Percentiles rank a stretch among this genome's conserved stretches.
phyloP scores from a whole-genome alignment of 345 rosid species.

The Salix arbutifolia region DNA sequence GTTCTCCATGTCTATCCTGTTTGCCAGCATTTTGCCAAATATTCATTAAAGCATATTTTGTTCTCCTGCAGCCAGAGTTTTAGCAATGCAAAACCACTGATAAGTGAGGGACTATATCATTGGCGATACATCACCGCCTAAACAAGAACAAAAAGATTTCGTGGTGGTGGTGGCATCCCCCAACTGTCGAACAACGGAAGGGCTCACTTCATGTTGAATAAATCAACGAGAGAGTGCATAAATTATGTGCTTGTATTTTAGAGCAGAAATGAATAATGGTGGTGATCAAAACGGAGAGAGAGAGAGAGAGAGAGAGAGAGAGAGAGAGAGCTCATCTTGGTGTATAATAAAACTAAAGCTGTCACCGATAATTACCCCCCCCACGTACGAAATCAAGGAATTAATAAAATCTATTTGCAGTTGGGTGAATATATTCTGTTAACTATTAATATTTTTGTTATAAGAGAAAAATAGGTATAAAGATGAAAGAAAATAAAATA shows the following conservation, averaged over 20 bases:
- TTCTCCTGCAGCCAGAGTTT: slow-evolving; percentile 11
- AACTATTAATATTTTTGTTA: no score
- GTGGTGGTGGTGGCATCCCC: neutral
- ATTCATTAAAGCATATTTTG: no score
- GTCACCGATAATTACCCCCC: neutral
- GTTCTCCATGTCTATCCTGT: neutral
- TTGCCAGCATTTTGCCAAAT: neutral
- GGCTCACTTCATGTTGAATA: neutral
- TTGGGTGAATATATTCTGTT: no score
- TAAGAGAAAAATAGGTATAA: no score
- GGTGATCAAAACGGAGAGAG: neutral
- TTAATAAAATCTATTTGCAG: neutral
- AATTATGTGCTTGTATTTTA: neutral
- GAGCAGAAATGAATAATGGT: neutral
- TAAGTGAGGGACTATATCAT: slow-evolving; percentile 5
- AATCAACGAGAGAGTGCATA: neutral
- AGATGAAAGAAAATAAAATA: no score
- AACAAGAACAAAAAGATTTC: neutral
- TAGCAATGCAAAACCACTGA: neutral
- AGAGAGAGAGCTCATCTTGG: neutral
- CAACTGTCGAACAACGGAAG: neutral
- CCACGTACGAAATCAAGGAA: neutral
- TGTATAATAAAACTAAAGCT: neutral
- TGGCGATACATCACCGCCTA: neutral
- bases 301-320: neutral